Percentiles rank a stretch among this genome's conserved stretches.
Conservation (phyloP, 306 rosid genomes). For the Amphicarpaea edgeworthii region DNA sequence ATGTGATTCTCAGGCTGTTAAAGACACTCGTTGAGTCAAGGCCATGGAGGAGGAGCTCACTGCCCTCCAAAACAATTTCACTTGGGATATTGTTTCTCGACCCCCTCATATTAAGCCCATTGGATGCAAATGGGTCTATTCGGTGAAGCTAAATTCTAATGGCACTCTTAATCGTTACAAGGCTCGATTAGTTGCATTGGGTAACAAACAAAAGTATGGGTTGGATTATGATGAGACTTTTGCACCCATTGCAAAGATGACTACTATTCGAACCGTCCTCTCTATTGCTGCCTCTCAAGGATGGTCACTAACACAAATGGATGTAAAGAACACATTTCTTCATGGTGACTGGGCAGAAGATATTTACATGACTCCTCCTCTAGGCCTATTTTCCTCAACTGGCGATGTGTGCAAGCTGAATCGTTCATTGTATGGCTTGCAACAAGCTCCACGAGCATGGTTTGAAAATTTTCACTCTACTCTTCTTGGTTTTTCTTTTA, state of each 20-base stretch:
- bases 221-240: neutral
- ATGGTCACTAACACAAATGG: neutral
- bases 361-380: neutral
- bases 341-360: neutral
- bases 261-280: neutral
- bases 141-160: neutral
- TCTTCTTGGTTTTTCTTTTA: neutral
- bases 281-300: neutral
- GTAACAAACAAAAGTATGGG: neutral
- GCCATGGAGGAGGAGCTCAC: neutral
- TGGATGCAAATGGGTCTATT: neutral
- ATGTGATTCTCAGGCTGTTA: neutral
- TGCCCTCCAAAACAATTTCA: neutral
- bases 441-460: neutral
- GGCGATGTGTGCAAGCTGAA: neutral
- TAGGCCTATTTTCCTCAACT: neutral
- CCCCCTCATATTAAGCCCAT: neutral
- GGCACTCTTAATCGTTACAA: neutral
- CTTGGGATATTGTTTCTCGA: neutral
- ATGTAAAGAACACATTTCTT: neutral
- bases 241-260: neutral
- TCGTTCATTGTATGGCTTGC: neutral
- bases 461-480: neutral
- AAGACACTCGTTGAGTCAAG: neutral
- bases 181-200: neutral